Base-by-base conservation (phyloP, 352 stramenopile species). In the Globisporangium alternatum region DNA sequence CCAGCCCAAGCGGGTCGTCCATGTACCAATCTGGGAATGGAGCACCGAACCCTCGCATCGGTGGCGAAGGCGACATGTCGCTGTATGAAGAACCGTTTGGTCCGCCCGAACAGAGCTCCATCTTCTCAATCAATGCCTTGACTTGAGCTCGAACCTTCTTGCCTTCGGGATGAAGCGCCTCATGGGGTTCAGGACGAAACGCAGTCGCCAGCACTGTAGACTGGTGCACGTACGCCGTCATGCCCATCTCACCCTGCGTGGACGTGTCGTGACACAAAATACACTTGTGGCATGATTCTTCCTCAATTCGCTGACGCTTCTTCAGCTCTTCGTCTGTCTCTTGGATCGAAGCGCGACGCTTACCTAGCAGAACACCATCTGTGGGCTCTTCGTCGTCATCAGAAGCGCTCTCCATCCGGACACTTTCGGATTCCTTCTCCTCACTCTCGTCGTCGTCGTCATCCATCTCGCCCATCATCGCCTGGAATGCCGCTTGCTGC, bases 211-310 rank as follows among this genome's bases (percentile, higher is more conserved):
- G 64, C 13, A 96, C 88, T 7, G 88, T 96, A 33, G 88, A 96
- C 65, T 96, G 88, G 60, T 96, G 88, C 10, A 95, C 83, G 54
- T 94, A 92, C 6, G 86, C 88, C 15, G 81, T 83, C 63, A 94
- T 84, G 25, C 88, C 86, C 84, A 96, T 93, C 60, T 95, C 84
- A n/a, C 78, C 78, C 61, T 89, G 81, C 28, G 65, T 78, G n/a
- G 81, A 85, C 17, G 69, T 88, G 56, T 96, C 88, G 64, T 96
- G 88, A 48, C 88, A 96, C 30, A 96, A 71, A 41, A 96, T 96
- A 56, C 88, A 96, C 62, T 89, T 91, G 71, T 77, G 80, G 37
- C 69, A 72, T 12, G 47, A 35, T n/a, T 86, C 71, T 12, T 71
- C 78, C 6, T 73, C 68, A 17, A 78, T 39, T 62, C 86, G 81